A percentile compares a stretch with the other conserved stretches of the same genome.
phyloP scores from a whole-genome alignment of 345 rosid species.

The Populus alba region DNA sequence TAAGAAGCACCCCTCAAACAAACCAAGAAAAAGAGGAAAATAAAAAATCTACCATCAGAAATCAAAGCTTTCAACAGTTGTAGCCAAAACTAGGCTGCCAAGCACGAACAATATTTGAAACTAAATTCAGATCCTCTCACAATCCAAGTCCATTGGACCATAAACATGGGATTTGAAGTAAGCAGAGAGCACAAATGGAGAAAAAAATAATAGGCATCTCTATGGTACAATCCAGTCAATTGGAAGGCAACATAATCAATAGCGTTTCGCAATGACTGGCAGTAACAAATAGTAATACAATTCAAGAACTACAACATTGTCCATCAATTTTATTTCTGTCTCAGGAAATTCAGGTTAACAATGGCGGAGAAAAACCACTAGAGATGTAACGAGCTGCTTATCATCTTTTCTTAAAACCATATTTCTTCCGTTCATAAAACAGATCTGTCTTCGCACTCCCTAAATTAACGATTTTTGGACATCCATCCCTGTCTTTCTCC shows the following conservation, averaged over 20 bases:
- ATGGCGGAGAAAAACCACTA: background rate
- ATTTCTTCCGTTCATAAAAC: slow-evolving; percentile 62
- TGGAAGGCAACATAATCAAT: background rate
- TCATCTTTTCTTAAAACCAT: slow-evolving; percentile 58
- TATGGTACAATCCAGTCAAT: background rate
- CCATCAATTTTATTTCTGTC: background rate
- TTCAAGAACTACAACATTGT: too few species aligned
- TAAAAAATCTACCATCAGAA: too few species aligned
- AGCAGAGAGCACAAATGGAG: background rate
- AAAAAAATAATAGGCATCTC: too few species aligned
- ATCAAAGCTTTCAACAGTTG: background rate
- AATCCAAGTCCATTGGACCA: background rate
- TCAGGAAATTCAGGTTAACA: background rate
- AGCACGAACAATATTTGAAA: too few species aligned
- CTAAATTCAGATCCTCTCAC: background rate
- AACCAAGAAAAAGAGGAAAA: background rate
- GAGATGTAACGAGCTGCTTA: background rate
- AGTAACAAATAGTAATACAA: background rate
- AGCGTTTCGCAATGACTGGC: background rate
- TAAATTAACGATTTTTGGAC: slow-evolving; percentile 61
- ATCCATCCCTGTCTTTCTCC: slow-evolving; percentile 70
- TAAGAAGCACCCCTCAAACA: background rate
- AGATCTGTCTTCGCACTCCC: slow-evolving; percentile 68
- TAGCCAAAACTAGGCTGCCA: background rate
- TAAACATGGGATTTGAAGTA: background rate